Evolutionary conservation across 441 rosid genomes (phyloP).

Genomic region (Brassica hybrid): DNA sequence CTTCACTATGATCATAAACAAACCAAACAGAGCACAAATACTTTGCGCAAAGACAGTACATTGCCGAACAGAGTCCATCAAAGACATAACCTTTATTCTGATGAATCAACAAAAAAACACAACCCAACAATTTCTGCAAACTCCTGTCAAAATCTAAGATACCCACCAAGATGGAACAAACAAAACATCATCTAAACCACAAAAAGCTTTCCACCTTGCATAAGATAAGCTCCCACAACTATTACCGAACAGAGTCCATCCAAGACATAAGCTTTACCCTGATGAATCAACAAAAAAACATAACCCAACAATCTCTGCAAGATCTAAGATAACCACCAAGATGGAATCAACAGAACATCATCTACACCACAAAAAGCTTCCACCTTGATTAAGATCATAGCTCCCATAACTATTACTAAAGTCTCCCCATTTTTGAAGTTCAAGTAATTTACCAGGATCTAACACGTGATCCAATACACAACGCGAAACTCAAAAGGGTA

Average conservation of each 20-base stretch:
- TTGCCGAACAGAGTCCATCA: not conserved
- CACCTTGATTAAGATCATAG: not conserved
- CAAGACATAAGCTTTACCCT: not conserved
- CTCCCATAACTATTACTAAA: slow-evolving; percentile 7
- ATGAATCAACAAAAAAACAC: slow-evolving; percentile 46
- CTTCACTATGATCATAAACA: not conserved
- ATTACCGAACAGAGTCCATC: not conserved
- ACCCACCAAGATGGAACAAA: not conserved
- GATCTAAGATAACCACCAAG: not conserved
- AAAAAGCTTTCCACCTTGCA: not conserved
- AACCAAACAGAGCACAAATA: not conserved
- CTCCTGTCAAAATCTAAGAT: not conserved
- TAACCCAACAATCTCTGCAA: slow-evolving; percentile 25
- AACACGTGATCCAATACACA: not conserved
- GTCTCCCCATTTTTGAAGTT: not conserved
- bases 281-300: slow-evolving; percentile 55
- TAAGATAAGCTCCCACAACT: not conserved
- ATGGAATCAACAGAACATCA: not conserved
- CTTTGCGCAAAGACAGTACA: not conserved
- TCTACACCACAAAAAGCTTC: slow-evolving; percentile 1
- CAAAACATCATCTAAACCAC: not conserved
- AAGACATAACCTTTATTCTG: slow-evolving; percentile 8
- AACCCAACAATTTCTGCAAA: slow-evolving; percentile 24
- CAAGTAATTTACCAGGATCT: not conserved
- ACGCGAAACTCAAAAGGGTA: not conserved